Base-by-base conservation (phyloP, 2,329 filamentous ascomycete species). In the Penicillium sp. region DNA sequence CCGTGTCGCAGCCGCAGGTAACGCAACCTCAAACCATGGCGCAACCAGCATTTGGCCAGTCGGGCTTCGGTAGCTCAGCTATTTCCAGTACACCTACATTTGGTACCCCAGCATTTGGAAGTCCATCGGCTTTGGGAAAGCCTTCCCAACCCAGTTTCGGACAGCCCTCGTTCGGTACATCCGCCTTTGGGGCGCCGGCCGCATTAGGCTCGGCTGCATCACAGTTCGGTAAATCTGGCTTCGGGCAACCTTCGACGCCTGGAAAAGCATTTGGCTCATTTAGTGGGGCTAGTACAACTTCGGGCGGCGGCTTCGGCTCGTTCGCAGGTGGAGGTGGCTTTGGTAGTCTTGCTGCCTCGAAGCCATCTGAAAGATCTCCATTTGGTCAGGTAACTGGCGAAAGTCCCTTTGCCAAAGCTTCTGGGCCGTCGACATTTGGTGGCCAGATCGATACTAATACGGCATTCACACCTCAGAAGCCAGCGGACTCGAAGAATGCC, bases 131-230 rank as follows among this genome's bases (percentile, higher is more conserved):
- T 41, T 59, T 75, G 44, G 73, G 67, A 31, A 66, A 62, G 26
- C 67, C 57, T 17, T 63, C 67, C 38, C 56, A 69, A n/a, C 67
- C 75, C 15, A 60, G 67, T 5, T 75, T 72, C 55, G 68, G 71
- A 19, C 69, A 68, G 6, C 66, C 73, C 35, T 66, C 72, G 3
- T 80, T 82, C 66, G 79, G 74, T 47, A 66, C 71, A 1, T 66
- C 77, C 1, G 73, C 70, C 6, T 80, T 82, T 51, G 56, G 74
- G 44, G 65, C 71, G 0, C 66, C 77, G 1, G 73, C 71, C 81
- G 64, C 70, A 26, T 60, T 78, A 21, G 76, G 74, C 31, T 71
- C 71, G 50, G 64, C 63, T 50, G 38, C 66, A 55, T 59, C 73
- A 2, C 66, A 72, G 35, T 77, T 78, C 60, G 76, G 76, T n/a